phyloP scores from a whole-genome alignment of 371 early-diverging fungal genomes.

The Mucor mucedo region DNA sequence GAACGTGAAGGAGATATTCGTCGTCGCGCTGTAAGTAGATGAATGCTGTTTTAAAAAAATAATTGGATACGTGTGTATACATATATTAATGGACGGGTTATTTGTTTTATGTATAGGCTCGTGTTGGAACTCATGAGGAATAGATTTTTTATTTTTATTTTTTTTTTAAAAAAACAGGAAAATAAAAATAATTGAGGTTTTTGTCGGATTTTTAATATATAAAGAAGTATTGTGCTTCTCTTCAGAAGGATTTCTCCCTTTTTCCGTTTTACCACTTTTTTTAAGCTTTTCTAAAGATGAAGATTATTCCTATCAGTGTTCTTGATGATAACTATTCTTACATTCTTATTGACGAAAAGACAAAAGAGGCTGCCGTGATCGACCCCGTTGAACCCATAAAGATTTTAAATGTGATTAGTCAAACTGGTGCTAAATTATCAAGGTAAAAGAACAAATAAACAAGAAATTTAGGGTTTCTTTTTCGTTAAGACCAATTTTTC shows the following conservation, averaged over 20 bases:
- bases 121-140: constrained; percentile 24
- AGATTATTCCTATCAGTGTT: constrained; percentile 39
- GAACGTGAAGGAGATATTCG: constrained; percentile 51
- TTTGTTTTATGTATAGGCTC: constrained; percentile 24
- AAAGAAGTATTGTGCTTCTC: constrained; percentile 1
- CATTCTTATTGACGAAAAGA: constrained; percentile 72
- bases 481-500: too few relatives aligned
- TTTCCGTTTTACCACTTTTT: neutral
- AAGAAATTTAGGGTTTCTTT: neutral
- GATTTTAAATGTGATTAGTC: constrained; percentile 48
- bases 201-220: neutral
- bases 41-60: neutral
- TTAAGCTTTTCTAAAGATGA: constrained; percentile 17
- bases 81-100: neutral
- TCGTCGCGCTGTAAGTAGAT: constrained; percentile 48
- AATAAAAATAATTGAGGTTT: neutral
- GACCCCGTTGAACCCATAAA: constrained; percentile 68
- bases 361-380: constrained; percentile 62
- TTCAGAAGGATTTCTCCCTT: neutral
- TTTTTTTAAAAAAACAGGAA: neutral
- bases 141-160: neutral
- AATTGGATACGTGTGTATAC: neutral
- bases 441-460: constrained; percentile 20
- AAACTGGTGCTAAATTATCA: constrained; percentile 58
- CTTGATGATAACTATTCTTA: constrained; percentile 85